Conservation (phyloP, 768 basidiomycete species). For the Chiua virens region DNA sequence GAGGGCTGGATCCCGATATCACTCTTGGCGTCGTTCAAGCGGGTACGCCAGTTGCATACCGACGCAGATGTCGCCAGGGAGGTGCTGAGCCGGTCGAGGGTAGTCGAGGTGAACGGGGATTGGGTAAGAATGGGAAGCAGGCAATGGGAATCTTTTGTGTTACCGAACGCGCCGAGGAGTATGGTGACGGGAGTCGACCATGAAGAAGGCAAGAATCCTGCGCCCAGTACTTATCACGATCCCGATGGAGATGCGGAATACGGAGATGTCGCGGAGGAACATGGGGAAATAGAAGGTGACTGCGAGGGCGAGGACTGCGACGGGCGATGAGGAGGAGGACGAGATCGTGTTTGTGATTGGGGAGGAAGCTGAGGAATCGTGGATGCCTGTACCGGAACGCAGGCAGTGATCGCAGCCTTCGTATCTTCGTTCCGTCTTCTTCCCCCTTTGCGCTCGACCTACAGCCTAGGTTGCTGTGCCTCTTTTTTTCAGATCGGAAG, state of each 20-base stretch:
- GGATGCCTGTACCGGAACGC: slow-evolving; percentile 36
- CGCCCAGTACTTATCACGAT: background rate
- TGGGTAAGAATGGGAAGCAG: slow-evolving; percentile 65
- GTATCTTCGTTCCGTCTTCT: background rate
- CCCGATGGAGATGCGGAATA: slow-evolving; percentile 2
- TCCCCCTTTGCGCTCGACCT: slow-evolving; percentile 1
- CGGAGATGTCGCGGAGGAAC: slow-evolving; percentile 17
- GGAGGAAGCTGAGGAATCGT: slow-evolving; percentile 40
- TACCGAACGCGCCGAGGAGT: slow-evolving; percentile 58
- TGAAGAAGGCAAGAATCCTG: background rate
- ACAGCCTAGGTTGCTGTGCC: slow-evolving; percentile 3
- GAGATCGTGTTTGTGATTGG: slow-evolving; percentile 76
- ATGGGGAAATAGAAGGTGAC: slow-evolving; percentile 24
- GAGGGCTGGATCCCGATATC: slow-evolving; percentile 84
- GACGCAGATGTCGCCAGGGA: slow-evolving; percentile 64
- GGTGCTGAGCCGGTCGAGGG: slow-evolving; percentile 60
- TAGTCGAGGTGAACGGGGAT: slow-evolving; percentile 69
- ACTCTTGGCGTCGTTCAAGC: slow-evolving; percentile 85
- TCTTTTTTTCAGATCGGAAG: slow-evolving; percentile 8
- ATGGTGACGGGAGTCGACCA: slow-evolving; percentile 15
- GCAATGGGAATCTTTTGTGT: slow-evolving; percentile 59
- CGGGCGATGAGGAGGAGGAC: slow-evolving; percentile 64
- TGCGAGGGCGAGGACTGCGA: slow-evolving; percentile 37
- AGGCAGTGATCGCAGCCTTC: slow-evolving; percentile 12
- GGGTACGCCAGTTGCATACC: slow-evolving; percentile 66